Evolutionary conservation across 2,329 filamentous ascomycete species (phyloP).

Genomic region (Fusarium anthophilum): DNA sequence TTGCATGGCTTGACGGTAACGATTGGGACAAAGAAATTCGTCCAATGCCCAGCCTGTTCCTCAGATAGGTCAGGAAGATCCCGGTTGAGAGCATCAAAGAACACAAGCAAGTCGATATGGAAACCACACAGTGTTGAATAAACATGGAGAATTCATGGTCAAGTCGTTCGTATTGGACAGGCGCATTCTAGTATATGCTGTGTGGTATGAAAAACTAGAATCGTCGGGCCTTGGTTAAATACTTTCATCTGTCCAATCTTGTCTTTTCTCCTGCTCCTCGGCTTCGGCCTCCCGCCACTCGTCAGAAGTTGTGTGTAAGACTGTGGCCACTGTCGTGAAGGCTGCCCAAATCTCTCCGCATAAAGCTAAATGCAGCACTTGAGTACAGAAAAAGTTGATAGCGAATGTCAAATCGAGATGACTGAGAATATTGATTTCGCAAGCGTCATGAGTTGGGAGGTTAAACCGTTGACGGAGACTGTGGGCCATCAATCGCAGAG

Average conservation of each 20-base stretch:
- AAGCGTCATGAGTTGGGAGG: conserved; percentile 52
- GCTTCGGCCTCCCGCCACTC: conserved; percentile 30
- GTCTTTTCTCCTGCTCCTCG: conserved; percentile 18
- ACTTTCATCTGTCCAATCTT: conserved; percentile 13
- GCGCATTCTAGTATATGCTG: neutral
- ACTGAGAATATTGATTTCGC: conserved; percentile 47
- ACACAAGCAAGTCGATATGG: neutral
- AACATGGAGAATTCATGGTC: neutral
- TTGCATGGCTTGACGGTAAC: neutral
- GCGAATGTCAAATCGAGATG: conserved; percentile 52
- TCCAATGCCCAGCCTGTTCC: neutral
- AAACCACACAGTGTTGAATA: neutral
- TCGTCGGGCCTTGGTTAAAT: neutral
- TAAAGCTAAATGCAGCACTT: conserved; percentile 51
- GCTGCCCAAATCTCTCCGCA: conserved; percentile 26
- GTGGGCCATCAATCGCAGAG: conserved; percentile 56
- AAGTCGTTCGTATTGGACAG: neutral
- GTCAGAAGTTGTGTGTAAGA: conserved; percentile 26
- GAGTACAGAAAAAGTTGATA: conserved; percentile 57
- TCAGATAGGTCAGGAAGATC: neutral
- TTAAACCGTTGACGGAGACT: conserved; percentile 53
- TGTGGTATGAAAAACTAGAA: neutral
- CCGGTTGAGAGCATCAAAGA: neutral
- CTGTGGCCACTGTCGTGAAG: conserved; percentile 20
- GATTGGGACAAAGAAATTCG: neutral